Conservation (phyloP, 2,329 filamentous ascomycete species). For the Ramularia endophylla region DNA sequence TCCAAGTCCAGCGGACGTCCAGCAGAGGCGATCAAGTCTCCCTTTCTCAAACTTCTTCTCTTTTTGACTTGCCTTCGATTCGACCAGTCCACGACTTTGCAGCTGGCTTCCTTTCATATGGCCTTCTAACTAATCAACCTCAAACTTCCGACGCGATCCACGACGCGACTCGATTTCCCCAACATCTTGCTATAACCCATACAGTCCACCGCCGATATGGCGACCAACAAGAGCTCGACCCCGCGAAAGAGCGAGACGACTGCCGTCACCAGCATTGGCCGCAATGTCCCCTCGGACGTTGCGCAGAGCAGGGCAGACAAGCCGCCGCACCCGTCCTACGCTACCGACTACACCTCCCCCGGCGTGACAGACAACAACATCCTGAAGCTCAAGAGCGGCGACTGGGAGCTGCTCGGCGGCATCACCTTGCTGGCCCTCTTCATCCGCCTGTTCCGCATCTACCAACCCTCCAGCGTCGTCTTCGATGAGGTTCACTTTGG, state of each 20-base stretch:
- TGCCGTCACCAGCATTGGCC: conserved; percentile 11
- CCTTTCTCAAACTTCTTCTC: no score
- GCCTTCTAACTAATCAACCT: no score
- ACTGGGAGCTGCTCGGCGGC: conserved; percentile 70
- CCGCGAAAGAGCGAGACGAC: conserved; percentile 12
- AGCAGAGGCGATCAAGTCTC: no score
- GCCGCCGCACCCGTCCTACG: conserved; percentile 26
- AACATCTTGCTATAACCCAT: no score
- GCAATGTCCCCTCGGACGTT: no score
- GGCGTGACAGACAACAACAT: conserved; percentile 87
- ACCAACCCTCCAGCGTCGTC: conserved; percentile 91
- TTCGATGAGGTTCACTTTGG: conserved; percentile 99
- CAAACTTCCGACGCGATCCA: no score
- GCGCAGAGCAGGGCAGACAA: conserved; percentile 30
- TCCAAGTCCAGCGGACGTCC: no score
- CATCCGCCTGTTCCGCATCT: conserved; percentile 91
- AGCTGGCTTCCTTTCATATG: no score
- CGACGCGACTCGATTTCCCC: no score
- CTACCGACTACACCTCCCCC: conserved; percentile 62
- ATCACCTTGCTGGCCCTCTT: conserved; percentile 70
- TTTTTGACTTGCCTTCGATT: no score
- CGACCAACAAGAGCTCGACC: conserved; percentile 11
- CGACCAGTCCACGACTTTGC: no score
- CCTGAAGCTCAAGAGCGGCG: conserved; percentile 73
- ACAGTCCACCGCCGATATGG: conserved; percentile 18